Conservation (phyloP, 2,329 filamentous ascomycete species). For the Ophiobolus disseminans region DNA sequence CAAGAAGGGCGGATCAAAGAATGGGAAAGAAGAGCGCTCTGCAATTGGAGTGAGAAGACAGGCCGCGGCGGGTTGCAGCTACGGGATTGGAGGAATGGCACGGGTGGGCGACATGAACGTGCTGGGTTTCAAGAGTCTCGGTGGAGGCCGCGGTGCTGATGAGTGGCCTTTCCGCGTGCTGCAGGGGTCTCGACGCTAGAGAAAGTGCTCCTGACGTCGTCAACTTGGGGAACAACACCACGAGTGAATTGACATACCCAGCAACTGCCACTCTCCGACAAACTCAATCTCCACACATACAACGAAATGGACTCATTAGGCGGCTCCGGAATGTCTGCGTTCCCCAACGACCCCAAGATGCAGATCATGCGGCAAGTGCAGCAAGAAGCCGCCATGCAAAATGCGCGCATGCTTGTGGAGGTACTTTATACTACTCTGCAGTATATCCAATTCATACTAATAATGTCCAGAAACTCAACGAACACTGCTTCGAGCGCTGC, state of each 20-base stretch:
- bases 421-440: too few species aligned
- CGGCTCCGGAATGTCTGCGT: constrained; percentile 32
- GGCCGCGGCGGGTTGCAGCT: constrained; percentile 20
- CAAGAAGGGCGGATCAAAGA: constrained; percentile 27
- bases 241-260: neutral
- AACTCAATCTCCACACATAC: constrained; percentile 1
- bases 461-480: constrained; percentile 64
- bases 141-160: constrained; percentile 24
- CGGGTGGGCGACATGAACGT: constrained; percentile 35
- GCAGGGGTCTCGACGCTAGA: constrained; percentile 28
- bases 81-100: constrained; percentile 32
- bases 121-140: constrained; percentile 1
- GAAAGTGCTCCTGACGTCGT: constrained; percentile 40
- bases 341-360: constrained; percentile 52
- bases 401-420: constrained; percentile 60
- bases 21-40: constrained; percentile 35
- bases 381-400: constrained; percentile 60
- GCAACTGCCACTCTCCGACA: constrained; percentile 1
- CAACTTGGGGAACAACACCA: constrained; percentile 19
- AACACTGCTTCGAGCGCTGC: constrained; percentile 64
- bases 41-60: constrained; percentile 25
- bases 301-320: constrained; percentile 44
- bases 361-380: constrained; percentile 60
- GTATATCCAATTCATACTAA: too few species aligned
- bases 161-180: constrained; percentile 44